Evolutionary conservation across 352 stramenopile species (phyloP), one percentile per base, ranked within the genome.

Genomic region (Phytophthora multivora): DNA sequence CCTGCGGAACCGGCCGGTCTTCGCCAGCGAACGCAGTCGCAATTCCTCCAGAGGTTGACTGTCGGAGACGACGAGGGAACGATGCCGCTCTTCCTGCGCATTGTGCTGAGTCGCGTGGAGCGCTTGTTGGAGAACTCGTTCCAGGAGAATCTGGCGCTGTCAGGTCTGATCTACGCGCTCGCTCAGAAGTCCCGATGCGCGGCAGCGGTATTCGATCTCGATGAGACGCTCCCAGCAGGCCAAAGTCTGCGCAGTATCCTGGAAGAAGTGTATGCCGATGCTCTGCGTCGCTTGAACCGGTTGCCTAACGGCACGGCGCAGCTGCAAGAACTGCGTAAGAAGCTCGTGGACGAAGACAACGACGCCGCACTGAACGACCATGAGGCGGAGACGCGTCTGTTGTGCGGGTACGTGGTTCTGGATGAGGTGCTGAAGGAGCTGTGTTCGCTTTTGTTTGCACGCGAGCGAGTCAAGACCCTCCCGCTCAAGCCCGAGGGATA

Each of bases 341-440:
- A 81, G 49, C 72, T 96, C 4, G 63, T 93, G 18, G 73, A 84
- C 10, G 67, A 91, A 36, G 83, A 90, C 64, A 90, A 90, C 42
- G 77, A 88, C 30, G 65, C 79, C 31, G 67, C 60, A 5, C 36
- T 88, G 40, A 86, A 88, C 42, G 78, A 87, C 33, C 73, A 90
- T 42, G 84, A 91, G 38, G 69, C 74, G 4, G 80, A 93, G 49
- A 83, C 76, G 25, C 79, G 79, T 6, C 42, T 93, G 30, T 43
- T 95, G 11, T 89, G 81, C 23, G 83, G 80, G 0, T 93, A 83
- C n/a, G 73, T 94, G 21, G 76, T 96, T 30, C 62, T 96, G 15
- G 87, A 96, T 46, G 87, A 96, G 55, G 80, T 96, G 28, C 58
- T 96, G 3, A 94, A 94, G 60, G 87, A 96, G 60, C 72, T 96